Evolutionary conservation across 73 alveolate species (phyloP).

Genomic region (Paramecium bursaria): DNA sequence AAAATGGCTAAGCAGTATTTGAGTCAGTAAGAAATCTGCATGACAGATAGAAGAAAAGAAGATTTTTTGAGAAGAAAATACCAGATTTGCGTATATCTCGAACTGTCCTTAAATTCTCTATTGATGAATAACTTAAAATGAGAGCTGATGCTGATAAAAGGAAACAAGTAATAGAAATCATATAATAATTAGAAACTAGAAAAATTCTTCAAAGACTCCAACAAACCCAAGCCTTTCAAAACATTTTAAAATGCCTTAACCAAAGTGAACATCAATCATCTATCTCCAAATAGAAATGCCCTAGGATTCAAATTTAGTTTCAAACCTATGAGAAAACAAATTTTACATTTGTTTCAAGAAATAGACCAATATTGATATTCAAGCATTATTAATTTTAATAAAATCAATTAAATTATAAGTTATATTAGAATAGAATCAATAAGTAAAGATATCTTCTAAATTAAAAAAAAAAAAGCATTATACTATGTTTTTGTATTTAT

Average conservation of each 20-base stretch:
- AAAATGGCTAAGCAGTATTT: slow-evolving; percentile 17
- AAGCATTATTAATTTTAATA: no score
- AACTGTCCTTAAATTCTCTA: slow-evolving; percentile 11
- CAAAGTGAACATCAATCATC: slow-evolving; percentile 32
- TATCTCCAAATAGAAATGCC: slow-evolving; percentile 49
- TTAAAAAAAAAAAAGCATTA: no score
- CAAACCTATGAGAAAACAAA: slow-evolving; percentile 31
- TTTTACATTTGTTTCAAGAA: neutral
- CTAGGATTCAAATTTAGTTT: slow-evolving; percentile 32
- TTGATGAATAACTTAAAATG: slow-evolving; percentile 47
- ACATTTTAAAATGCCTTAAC: slow-evolving; percentile 5
- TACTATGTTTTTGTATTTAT: no score
- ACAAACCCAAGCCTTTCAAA: slow-evolving; percentile 26
- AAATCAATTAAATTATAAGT: no score
- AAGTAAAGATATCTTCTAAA: no score
- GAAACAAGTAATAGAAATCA: neutral
- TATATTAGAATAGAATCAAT: no score
- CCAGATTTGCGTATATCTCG: slow-evolving; percentile 36
- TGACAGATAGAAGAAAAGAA: slow-evolving; percentile 41
- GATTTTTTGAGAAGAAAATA: slow-evolving; percentile 48
- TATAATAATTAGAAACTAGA: slow-evolving; percentile 16
- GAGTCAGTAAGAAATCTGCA: slow-evolving; percentile 30
- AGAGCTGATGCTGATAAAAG: slow-evolving; percentile 11
- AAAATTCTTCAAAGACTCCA: neutral
- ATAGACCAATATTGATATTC: slow-evolving; percentile 23